These are phyloP conservation scores for Daedaleopsis sinensis DNA, from an alignment of 768 basidiomycete species.

Conservation along the genomic window DNA sequence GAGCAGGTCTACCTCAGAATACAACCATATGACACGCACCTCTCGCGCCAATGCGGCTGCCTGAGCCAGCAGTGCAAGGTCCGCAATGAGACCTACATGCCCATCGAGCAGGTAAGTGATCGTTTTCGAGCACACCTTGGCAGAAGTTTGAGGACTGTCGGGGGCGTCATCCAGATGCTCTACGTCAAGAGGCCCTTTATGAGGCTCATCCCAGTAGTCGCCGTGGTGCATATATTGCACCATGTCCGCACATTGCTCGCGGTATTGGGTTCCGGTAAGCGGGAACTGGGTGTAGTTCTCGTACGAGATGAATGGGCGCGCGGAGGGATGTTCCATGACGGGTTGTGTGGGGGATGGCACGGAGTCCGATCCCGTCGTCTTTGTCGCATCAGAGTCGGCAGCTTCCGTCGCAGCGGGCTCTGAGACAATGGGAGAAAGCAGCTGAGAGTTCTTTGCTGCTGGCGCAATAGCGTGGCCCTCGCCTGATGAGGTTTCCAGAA, in stretches of 20 bases:
- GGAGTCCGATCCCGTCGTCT: background rate
- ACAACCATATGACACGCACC: constrained; percentile 38
- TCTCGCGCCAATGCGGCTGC: constrained; percentile 67
- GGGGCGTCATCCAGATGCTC: constrained; percentile 32
- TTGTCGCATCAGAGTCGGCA: too few relatives aligned
- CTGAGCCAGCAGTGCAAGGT: constrained; percentile 69
- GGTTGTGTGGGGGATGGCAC: constrained; percentile 20
- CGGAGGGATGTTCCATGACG: constrained; percentile 23
- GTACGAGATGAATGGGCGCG: constrained; percentile 46
- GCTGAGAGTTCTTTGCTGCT: constrained; percentile 11
- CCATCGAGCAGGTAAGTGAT: constrained; percentile 77
- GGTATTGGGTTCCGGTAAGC: constrained; percentile 57
- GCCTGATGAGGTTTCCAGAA: constrained; percentile 7
- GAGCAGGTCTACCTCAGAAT: background rate
- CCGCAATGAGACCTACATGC: constrained; percentile 62
- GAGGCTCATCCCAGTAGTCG: constrained; percentile 50
- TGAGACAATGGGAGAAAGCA: background rate
- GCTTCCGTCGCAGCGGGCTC: background rate
- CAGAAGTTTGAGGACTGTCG: constrained; percentile 25
- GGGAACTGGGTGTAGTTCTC: constrained; percentile 63
- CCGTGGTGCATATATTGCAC: constrained; percentile 49
- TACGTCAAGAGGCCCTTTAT: constrained; percentile 34
- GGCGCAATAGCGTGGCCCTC: constrained; percentile 10
- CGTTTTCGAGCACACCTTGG: constrained; percentile 53
- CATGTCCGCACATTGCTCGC: constrained; percentile 55